These are phyloP conservation scores for Xanthoparmelia taractica DNA, from an alignment of 495 filamentous ascomycete species.

Conservation along the genomic window DNA sequence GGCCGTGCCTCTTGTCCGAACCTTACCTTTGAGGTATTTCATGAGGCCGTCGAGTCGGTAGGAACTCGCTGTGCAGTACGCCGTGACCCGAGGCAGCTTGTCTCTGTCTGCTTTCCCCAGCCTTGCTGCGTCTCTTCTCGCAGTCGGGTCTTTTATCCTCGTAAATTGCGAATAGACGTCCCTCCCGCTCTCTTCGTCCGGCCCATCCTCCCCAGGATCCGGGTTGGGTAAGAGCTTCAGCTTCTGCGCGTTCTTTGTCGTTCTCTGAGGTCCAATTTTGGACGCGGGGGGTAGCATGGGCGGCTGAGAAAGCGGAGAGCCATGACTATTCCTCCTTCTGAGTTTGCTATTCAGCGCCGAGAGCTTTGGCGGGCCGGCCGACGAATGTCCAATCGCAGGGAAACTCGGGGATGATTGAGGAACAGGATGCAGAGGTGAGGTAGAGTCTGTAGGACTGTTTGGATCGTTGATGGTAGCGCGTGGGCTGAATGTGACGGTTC, in stretches of 20 bases:
- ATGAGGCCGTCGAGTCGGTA: slow-evolving; percentile 84
- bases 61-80: slow-evolving; percentile 87
- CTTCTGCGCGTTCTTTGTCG: slow-evolving; percentile 91
- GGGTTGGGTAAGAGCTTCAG: slow-evolving; percentile 90
- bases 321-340: slow-evolving; percentile 74
- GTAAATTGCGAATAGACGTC: slow-evolving; percentile 95
- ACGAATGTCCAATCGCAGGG: slow-evolving; percentile 30
- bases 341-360: slow-evolving; percentile 82
- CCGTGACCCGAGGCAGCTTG: slow-evolving; percentile 80
- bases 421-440: slow-evolving; percentile 39
- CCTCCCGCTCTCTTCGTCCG: slow-evolving; percentile 81
- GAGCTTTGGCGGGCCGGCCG: slow-evolving; percentile 57
- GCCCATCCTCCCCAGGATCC: slow-evolving; percentile 64
- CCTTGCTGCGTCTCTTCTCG: slow-evolving; percentile 82
- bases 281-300: slow-evolving; percentile 41
- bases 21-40: slow-evolving; percentile 77
- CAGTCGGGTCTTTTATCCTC: slow-evolving; percentile 93
- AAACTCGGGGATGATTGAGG: slow-evolving; percentile 36
- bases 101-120: slow-evolving; percentile 90
- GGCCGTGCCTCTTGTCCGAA: slow-evolving; percentile 63
- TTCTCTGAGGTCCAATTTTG: slow-evolving; percentile 92
- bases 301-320: slow-evolving; percentile 47
- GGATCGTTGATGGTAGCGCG: slow-evolving; percentile 52
- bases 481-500: slow-evolving; percentile 66
- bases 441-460: slow-evolving; percentile 39